Base-by-base conservation (phyloP, 768 basidiomycete genomes). In the Termitomyces sp. region DNA sequence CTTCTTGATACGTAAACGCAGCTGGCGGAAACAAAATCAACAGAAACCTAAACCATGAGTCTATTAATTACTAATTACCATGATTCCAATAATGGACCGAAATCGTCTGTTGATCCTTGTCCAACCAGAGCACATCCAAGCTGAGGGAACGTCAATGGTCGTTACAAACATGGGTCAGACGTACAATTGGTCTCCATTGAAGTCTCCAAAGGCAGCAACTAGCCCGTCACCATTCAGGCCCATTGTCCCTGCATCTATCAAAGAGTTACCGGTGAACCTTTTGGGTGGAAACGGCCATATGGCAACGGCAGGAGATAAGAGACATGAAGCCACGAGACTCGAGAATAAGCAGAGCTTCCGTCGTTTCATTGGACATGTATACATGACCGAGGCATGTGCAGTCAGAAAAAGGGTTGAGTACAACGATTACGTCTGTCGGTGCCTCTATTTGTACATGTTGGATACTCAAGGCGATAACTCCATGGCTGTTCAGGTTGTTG, bases 161-260 rank as follows among this genome's bases (percentile, higher is more conserved):
- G 45, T 42, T 26, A 20, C 5, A 18, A 16, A 33, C 18, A 46
- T 20, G 6, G 39, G n/a, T 41, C 5, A 58, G 20, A 74, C 91
- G 68, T 69, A 97, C 94, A 91, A 90, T 69, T 98, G 94, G 71
- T 98, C 94, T 5, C 92, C 94, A 69, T 98, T 86, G 71, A 95
- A 96, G 75, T 99, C 96, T 33, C 94, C 97, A 65, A 92, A 91
- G 8, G 94, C 95, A 59, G 92, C 79, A 20, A 97, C 81, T 52
- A 90, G 80, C 28, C 84, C 86, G 54, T 84, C 81, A n/a, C 77
- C 79, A 48, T 80, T 80, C 33, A 98, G 72, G 2, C 94, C 95
- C 70, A 95, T 76, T 1, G 85, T 73, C 8, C 94, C 95, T 3
- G 93, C 87, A 59, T 83, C 77, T 51, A 97, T 75, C 52, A 98